Percentiles rank a stretch among this genome's conserved stretches.
phyloP scores from a whole-genome alignment of 139 green algal species.

The Pycnococcus provasolii region DNA sequence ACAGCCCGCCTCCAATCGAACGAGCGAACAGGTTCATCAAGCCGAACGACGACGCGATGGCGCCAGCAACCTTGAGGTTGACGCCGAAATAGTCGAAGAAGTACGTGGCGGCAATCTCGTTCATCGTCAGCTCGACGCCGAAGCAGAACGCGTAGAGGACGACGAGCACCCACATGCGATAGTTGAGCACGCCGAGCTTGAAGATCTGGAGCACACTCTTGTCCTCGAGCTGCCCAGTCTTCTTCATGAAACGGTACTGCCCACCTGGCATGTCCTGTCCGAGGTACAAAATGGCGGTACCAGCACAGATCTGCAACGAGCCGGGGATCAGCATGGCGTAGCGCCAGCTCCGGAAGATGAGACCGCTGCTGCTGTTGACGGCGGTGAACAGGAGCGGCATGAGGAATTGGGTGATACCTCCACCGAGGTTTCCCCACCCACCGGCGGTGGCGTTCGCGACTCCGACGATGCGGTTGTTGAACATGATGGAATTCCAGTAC shows the following conservation, averaged over 20 bases:
- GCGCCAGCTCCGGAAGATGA: constrained; percentile 65
- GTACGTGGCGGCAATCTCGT: constrained; percentile 63
- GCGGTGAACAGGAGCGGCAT: constrained; percentile 77
- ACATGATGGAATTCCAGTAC: constrained; percentile 83
- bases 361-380: constrained; percentile 8
- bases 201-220: constrained; percentile 7
- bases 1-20: constrained; percentile 58
- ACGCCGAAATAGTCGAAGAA: constrained; percentile 56
- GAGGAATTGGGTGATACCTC: constrained; percentile 75
- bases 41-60: constrained; percentile 66
- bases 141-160: constrained; percentile 60
- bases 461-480: constrained; percentile 75
- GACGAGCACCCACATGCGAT: constrained; percentile 50
- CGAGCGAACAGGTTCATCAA: constrained; percentile 85
- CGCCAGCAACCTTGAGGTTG: constrained; percentile 40
- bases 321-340: constrained; percentile 78
- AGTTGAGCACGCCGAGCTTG: constrained; percentile 40
- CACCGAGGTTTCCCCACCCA: constrained; percentile 81
- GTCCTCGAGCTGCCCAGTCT: constrained; percentile 56
- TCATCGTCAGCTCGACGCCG: constrained; percentile 67
- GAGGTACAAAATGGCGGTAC: constrained; percentile 34
- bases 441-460: constrained; percentile 75
- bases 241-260: constrained; percentile 65
- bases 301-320: constrained; percentile 51
- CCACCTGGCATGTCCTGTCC: constrained; percentile 73